These are phyloP conservation scores for Diplocarpon rosae DNA, from an alignment of 2,329 filamentous ascomycete species.

Conservation along the genomic window DNA sequence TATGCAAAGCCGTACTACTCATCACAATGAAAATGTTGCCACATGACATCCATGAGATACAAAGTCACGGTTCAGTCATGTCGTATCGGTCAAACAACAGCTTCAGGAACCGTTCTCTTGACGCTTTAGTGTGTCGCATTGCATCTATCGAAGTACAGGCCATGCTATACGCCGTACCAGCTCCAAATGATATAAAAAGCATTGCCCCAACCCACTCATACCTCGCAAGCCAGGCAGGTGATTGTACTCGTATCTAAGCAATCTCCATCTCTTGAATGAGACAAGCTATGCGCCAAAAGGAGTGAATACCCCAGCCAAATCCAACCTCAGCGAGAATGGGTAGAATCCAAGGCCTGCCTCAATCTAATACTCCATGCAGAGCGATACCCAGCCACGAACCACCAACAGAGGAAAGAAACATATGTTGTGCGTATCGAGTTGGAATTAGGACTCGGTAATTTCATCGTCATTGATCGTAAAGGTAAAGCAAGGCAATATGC, in stretches of 20 bases:
- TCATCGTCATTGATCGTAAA: conserved; percentile 27
- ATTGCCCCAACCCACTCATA: conserved; percentile 17
- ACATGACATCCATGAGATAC: too few relatives aligned
- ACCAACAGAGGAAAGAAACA: conserved; percentile 9
- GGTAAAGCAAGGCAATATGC: conserved; percentile 26
- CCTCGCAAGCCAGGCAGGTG: conserved; percentile 22
- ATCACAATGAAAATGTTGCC: too few relatives aligned
- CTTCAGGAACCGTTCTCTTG: too few relatives aligned
- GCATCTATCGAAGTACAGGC: conserved; percentile 9
- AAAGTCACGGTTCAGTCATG: too few relatives aligned
- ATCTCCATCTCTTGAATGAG: conserved; percentile 10
- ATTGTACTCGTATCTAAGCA: conserved; percentile 19
- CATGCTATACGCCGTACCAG: conserved; percentile 6
- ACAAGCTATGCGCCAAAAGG: conserved; percentile 9
- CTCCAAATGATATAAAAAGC: conserved; percentile 8
- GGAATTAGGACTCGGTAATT: conserved; percentile 16
- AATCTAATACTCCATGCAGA: conserved; percentile 1
- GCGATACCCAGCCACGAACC: conserved; percentile 4
- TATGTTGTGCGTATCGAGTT: conserved; percentile 20
- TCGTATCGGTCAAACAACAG: background rate
- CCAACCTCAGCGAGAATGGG: conserved; percentile 13
- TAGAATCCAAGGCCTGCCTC: conserved; percentile 18
- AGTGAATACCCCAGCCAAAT: conserved; percentile 17
- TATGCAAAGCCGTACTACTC: too few relatives aligned
- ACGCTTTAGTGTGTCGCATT: conserved; percentile 1